These are phyloP conservation scores for Fusarium buxicola DNA, from an alignment of 2,329 filamentous ascomycete species.

Conservation along the genomic window DNA sequence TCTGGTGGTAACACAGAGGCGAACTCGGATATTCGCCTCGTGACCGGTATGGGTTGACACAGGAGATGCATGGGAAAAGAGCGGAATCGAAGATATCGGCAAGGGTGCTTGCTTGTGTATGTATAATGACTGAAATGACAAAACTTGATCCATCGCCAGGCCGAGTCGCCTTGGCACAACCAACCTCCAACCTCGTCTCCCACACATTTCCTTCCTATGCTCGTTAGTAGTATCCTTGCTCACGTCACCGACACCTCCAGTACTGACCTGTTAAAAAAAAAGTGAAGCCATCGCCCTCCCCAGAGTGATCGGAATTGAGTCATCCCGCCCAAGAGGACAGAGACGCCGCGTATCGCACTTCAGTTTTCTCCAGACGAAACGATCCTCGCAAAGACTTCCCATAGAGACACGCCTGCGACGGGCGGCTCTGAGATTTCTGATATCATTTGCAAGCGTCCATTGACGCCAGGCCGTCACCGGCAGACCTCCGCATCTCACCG, in stretches of 20 bases:
- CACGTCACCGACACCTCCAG: not conserved
- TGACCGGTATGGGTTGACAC: conserved; percentile 7
- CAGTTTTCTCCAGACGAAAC: conserved; percentile 74
- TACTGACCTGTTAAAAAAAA: conserved; percentile 48
- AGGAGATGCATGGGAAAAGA: not conserved
- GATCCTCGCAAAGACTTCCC: conserved; percentile 96
- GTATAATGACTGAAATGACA: conserved; percentile 39
- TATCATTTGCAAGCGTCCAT: conserved; percentile 85
- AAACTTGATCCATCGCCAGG: conserved; percentile 28
- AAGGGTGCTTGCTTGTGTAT: conserved; percentile 27
- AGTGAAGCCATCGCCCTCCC: conserved; percentile 74
- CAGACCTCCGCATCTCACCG: conserved; percentile 62
- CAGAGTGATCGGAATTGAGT: conserved; percentile 97
- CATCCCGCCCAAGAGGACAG: conserved; percentile 53
- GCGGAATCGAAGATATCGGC: conserved; percentile 17
- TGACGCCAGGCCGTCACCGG: conserved; percentile 90
- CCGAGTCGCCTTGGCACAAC: conserved; percentile 13
- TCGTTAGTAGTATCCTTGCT: conserved; percentile 47
- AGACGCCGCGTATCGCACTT: conserved; percentile 95
- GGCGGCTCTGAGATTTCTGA: conserved; percentile 83
- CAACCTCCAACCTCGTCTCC: not conserved
- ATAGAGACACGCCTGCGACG: conserved; percentile 67
- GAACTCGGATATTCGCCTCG: conserved; percentile 10
- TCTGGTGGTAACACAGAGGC: not conserved
- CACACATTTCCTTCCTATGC: not conserved